Percentiles rank a stretch among this genome's conserved stretches.
phyloP scores from a whole-genome alignment of 306 rosid species.

The Cicer judaicum region DNA sequence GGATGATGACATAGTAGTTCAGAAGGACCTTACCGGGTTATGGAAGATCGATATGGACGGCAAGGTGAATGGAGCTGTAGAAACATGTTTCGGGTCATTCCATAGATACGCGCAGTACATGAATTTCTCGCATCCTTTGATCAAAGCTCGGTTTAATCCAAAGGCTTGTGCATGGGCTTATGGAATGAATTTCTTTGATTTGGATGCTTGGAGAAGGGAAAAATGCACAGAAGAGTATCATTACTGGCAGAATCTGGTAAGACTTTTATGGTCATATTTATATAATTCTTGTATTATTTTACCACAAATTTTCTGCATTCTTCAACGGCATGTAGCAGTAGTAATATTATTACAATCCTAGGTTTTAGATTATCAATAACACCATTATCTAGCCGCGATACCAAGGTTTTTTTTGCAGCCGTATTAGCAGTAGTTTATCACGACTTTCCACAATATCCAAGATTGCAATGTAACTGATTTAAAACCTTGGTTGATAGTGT shows the following conservation, averaged over 20 bases:
- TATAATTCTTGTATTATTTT: background rate
- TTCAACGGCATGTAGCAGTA: conserved; percentile 3
- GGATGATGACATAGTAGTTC: conserved; percentile 89
- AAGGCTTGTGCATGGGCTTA: conserved; percentile 93
- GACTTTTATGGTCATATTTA: conserved; percentile 24
- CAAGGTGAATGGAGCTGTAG: conserved; percentile 91
- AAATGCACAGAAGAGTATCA: conserved; percentile 86
- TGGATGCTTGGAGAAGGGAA: conserved; percentile 90
- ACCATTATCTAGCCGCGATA: background rate
- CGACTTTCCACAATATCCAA: background rate
- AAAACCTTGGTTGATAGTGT: background rate
- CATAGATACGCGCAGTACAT: conserved; percentile 87
- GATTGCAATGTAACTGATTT: background rate
- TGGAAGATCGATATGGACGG: conserved; percentile 92
- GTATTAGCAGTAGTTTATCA: background rate
- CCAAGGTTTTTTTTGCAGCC: background rate
- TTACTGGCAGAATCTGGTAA: conserved; percentile 90
- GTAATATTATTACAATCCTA: background rate
- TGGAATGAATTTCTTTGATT: conserved; percentile 91
- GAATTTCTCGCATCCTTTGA: conserved; percentile 90
- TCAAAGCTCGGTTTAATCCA: conserved; percentile 77
- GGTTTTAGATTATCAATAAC: conserved; percentile 8
- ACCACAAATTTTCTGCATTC: conserved; percentile 14
- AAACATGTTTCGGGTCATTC: conserved; percentile 87
- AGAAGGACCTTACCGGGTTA: conserved; percentile 81